Percentiles rank a stretch among this genome's conserved stretches.
Evolutionary conservation across 305 asterid species (phyloP).

Genomic region (Fraxinus latifolia): DNA sequence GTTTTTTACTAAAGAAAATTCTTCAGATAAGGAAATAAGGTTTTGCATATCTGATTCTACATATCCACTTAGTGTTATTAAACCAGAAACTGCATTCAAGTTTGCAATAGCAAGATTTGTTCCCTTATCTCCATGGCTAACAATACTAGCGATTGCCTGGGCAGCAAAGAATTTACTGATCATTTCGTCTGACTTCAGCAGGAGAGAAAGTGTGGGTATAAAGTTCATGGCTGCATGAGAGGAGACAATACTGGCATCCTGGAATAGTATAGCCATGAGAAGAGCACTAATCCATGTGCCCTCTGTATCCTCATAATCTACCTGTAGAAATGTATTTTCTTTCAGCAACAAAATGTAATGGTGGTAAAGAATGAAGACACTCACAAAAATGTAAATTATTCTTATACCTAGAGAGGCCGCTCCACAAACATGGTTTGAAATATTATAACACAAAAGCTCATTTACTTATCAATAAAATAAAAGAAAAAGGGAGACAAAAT

Average conservation of each 20-base stretch:
- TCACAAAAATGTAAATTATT: constrained; percentile 4
- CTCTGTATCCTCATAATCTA: constrained; percentile 69
- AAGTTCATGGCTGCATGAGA: constrained; percentile 49
- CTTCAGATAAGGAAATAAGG: constrained; percentile 62
- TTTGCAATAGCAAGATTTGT: constrained; percentile 68
- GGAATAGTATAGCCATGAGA: constrained; percentile 71
- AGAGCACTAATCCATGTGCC: constrained; percentile 76
- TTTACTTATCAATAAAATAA: background rate
- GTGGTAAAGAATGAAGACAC: background rate
- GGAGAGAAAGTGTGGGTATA: constrained; percentile 50
- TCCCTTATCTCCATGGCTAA: constrained; percentile 54
- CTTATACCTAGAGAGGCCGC: constrained; percentile 6
- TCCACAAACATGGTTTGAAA: constrained; percentile 1
- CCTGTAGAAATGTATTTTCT: constrained; percentile 46
- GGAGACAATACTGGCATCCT: constrained; percentile 51
- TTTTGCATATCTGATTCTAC: constrained; percentile 61
- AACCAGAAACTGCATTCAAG: constrained; percentile 66
- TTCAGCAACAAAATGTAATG: constrained; percentile 23
- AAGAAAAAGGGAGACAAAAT: background rate
- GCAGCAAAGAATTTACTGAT: constrained; percentile 71
- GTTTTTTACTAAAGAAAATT: constrained; percentile 60
- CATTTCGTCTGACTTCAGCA: constrained; percentile 68
- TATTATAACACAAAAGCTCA: background rate
- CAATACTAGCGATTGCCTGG: constrained; percentile 82
- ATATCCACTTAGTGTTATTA: constrained; percentile 61